Evolutionary conservation across 2,329 filamentous ascomycete genomes (phyloP).

Genomic region (Ambrosiella xylebori): DNA sequence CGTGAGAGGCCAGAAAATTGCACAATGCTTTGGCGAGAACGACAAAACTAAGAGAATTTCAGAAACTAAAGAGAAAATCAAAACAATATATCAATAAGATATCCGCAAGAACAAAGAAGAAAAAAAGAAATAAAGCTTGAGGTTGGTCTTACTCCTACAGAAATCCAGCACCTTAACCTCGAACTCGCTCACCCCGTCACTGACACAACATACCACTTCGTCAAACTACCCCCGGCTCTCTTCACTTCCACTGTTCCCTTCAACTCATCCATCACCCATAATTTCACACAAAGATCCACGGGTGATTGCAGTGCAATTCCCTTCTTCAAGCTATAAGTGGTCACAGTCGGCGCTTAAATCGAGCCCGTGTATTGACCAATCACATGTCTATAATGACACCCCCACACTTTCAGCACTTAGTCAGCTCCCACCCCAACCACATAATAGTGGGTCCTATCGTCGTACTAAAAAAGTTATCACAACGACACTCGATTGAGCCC

Average conservation of each 20-base stretch:
- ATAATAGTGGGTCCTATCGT: constrained; percentile 4
- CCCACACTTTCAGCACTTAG: neutral
- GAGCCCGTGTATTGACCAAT: constrained; percentile 8
- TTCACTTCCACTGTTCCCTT: neutral
- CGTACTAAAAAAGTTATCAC: constrained; percentile 7
- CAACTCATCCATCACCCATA: neutral
- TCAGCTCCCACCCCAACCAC: neutral
- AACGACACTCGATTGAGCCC: neutral
- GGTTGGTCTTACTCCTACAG: neutral
- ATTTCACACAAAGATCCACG: neutral
- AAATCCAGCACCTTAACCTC: neutral
- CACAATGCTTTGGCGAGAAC: too few relatives aligned
- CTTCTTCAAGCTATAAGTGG: constrained; percentile 10
- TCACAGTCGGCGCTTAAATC: constrained; percentile 12
- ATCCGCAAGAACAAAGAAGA: neutral
- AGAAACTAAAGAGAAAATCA: neutral
- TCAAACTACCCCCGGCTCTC: neutral
- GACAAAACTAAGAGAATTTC: too few relatives aligned
- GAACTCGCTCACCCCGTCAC: neutral
- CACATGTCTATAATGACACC: constrained; percentile 1
- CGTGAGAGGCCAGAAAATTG: too few relatives aligned
- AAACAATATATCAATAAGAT: neutral
- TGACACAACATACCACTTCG: neutral
- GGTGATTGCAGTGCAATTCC: constrained; percentile 4
- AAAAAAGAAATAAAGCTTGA: neutral